Conservation (phyloP, 73 alveolate genomes). For the Paramecium bursaria region DNA sequence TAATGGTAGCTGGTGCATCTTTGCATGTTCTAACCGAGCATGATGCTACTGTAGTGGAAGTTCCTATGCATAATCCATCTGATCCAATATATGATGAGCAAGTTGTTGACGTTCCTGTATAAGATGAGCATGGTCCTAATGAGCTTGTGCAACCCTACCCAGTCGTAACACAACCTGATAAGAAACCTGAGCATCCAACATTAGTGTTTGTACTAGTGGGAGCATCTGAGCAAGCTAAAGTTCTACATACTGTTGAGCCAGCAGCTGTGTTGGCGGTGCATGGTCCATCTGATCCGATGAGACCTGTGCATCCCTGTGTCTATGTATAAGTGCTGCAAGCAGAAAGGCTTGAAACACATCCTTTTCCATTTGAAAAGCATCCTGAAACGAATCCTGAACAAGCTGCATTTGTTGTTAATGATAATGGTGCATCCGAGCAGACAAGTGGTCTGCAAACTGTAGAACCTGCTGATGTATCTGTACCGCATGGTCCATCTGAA, state of each 20-base stretch:
- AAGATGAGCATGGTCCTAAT: background rate
- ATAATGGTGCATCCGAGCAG: background rate
- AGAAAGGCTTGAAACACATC: conserved; percentile 8
- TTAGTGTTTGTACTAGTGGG: background rate
- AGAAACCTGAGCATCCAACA: background rate
- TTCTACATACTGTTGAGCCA: conserved; percentile 52
- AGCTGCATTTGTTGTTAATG: background rate
- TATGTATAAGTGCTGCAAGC: conserved; percentile 1
- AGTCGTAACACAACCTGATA: conserved; percentile 23
- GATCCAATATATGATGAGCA: background rate
- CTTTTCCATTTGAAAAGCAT: conserved; percentile 23
- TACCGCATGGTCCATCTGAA: conserved; percentile 20
- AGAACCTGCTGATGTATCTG: background rate
- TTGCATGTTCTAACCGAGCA: background rate
- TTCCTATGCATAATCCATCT: conserved; percentile 45
- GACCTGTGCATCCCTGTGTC: background rate
- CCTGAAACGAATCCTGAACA: background rate
- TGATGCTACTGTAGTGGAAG: background rate
- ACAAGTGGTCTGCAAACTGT: background rate
- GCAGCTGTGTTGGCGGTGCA: conserved; percentile 21
- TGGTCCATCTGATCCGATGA: conserved; percentile 37
- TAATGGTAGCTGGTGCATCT: background rate
- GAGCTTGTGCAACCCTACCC: conserved; percentile 37
- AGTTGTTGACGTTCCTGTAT: background rate
- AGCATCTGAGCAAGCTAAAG: conserved; percentile 21